Conservation (phyloP, 805 yeast genomes). For the Lipomyces starkeyi region DNA sequence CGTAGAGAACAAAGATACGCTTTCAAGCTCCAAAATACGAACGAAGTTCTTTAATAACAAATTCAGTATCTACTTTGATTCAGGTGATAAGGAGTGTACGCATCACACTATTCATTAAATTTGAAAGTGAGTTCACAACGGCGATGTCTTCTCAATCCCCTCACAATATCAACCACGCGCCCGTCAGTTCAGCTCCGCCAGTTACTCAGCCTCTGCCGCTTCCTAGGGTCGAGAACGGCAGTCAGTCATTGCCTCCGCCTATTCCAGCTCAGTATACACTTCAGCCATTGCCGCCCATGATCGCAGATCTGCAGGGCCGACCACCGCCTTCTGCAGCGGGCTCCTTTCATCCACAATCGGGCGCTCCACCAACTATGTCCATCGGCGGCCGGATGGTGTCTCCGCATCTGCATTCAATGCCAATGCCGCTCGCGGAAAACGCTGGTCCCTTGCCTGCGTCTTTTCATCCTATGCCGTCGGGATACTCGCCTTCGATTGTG, state of each 20-base stretch:
- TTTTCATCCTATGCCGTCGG: slow-evolving; percentile 6
- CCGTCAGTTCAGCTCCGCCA: not conserved
- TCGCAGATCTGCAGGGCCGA: slow-evolving; percentile 11
- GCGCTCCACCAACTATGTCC: not conserved
- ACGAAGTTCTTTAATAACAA: not conserved
- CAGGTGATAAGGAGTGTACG: not conserved
- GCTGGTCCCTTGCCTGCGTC: not conserved
- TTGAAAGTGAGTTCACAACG: not conserved
- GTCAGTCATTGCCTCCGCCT: not conserved
- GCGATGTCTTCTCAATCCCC: slow-evolving; percentile 5
- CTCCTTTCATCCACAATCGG: slow-evolving; percentile 3
- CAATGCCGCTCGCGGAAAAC: not conserved
- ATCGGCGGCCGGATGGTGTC: slow-evolving; percentile 6
- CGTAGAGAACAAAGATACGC: not conserved
- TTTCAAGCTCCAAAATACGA: not conserved
- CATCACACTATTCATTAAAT: not conserved
- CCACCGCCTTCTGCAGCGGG: not conserved
- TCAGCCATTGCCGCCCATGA: slow-evolving; percentile 10
- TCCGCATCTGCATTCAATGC: slow-evolving; percentile 6
- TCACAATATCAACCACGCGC: not conserved
- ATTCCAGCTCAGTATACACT: slow-evolving; percentile 5
- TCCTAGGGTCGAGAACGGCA: not conserved
- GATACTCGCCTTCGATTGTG: not conserved
- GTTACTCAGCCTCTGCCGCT: not conserved
- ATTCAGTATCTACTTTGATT: not conserved